Evolutionary conservation across 2,329 filamentous ascomycete genomes (phyloP), one percentile per base, ranked within the genome.

Genomic region (Lanzia echinophila): DNA sequence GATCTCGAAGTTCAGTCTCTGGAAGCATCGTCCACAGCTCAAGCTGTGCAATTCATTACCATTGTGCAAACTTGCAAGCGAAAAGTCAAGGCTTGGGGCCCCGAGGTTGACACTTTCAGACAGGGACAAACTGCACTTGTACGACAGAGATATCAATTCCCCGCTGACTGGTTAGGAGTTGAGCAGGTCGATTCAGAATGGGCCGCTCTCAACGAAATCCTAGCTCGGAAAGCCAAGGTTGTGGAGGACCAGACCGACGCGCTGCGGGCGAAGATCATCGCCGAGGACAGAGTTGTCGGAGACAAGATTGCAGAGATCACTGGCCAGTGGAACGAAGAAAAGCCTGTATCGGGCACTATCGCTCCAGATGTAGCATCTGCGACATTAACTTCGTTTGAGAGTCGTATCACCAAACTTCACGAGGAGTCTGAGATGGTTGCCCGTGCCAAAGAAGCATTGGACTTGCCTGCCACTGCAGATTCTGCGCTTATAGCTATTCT

Each of bases 31-130:
- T 97, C 94, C 1, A 99, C 94, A 4, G 92, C 92, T 0, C 91
- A 97, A 68, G 94, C 95, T 22, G 95, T 99, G 3, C 90, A 94
- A 36, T 99, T 99, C 72, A 99, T 99, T 67, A 99, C 95, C 0
- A 91, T 92, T 51, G 94, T 99, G 5, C 94, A 99, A 72, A 89
- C 89, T 66, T 96, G 90, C 74, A 95, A 95, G 75, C 85, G 90
- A 47, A 95, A 95, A 68, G 91, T 95, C 49, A 92, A 90, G 70
- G 76, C 86, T 3, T 99, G 94, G 94, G 90, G 90, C 6, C 92
- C 92, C 0, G 94, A 99, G 69, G 89, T 99, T 39, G 91, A 96
- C 65, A 87, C 90, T 46, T 99, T 99, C 75, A 84, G 90, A 31
- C 91, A 97, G 72, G 94, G 95, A 50, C 90, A 97, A 71, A 94